Evolutionary conservation across 1,139 yeast genomes (phyloP).

Genomic region (Torulaspora pretoriensis): DNA sequence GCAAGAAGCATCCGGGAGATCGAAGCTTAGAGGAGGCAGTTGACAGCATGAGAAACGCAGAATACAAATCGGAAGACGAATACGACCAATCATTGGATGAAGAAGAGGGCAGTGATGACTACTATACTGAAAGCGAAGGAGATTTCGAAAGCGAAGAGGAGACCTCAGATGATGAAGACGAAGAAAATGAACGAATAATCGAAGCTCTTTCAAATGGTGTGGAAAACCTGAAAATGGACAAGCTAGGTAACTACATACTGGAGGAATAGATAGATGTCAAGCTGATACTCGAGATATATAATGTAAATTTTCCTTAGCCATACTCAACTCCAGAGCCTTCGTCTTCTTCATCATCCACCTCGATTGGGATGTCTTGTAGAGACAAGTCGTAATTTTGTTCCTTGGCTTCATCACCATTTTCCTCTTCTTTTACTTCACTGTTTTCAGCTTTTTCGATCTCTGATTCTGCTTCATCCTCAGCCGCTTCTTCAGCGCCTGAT

Average conservation of each 20-base stretch:
- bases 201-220: slow-evolving; percentile 63
- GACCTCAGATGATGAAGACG: slow-evolving; percentile 41
- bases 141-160: slow-evolving; percentile 36
- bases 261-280: slow-evolving; percentile 37
- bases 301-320: slow-evolving; percentile 18
- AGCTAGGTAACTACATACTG: slow-evolving; percentile 71
- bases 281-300: neutral
- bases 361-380: slow-evolving; percentile 30
- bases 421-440: slow-evolving; percentile 29
- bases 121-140: slow-evolving; percentile 33
- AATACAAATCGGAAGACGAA: slow-evolving; percentile 37
- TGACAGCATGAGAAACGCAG: slow-evolving; percentile 52
- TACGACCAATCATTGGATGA: slow-evolving; percentile 29
- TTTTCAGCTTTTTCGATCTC: slow-evolving; percentile 33
- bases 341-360: slow-evolving; percentile 38
- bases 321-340: slow-evolving; percentile 43
- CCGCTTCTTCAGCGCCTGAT: slow-evolving; percentile 35
- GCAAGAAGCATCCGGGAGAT: slow-evolving; percentile 60
- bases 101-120: slow-evolving; percentile 33
- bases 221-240: slow-evolving; percentile 66
- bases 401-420: slow-evolving; percentile 17
- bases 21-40: slow-evolving; percentile 76
- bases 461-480: slow-evolving; percentile 29
- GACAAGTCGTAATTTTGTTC: slow-evolving; percentile 21
- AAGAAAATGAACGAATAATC: slow-evolving; percentile 69